Evolutionary conservation across 257 asterid species (phyloP), one percentile per base, ranked within the genome.

Genomic region (Fraxinus americana): DNA sequence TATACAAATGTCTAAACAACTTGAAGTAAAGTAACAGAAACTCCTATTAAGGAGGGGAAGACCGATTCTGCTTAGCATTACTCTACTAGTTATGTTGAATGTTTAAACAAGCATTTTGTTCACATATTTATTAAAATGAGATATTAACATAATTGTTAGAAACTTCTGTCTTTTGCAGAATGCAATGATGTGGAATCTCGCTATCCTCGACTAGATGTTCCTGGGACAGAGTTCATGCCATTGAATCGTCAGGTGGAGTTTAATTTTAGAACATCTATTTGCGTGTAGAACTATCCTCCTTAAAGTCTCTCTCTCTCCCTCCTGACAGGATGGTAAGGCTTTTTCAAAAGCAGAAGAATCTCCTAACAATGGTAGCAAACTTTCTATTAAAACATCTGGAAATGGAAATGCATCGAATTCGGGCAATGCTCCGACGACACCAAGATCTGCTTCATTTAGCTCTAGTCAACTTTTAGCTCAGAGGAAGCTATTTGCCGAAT

Each of bases 401-500:
- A 86, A 86, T 65, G 97, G 85, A 84, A 91, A 76, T 81, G 73
- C 71, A 48, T 82, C 76, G 72, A 87, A 82, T 67, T 50, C 88
- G 19, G 88, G 89, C 76, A 87, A 38, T 82, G 70, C 88, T 78
- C 91, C 79, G 80, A 32, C 85, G 68, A 87, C 89, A 67, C 89
- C 88, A 27, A 86, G 91, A 35, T 70, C 79, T 73, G 79, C 92
- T 81, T 83, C 97, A 32, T 82, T 84, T 72, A 73, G 81, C 77
- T 82, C 98, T 27, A 71, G 79, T 84, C 97, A 90, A 70, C 92
- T 86, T 75, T 80, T 82, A 75, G 87, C 88, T 82, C 99, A 91
- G 87, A 91, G 89, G 91, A 95, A 88, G 84, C 78, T 84, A 17
- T 90, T 91, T 85, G 83, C 95, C 6, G 99, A 95, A 81, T 89